Conservation (phyloP, 495 filamentous ascomycete genomes). For the Lichina pygmaea region DNA sequence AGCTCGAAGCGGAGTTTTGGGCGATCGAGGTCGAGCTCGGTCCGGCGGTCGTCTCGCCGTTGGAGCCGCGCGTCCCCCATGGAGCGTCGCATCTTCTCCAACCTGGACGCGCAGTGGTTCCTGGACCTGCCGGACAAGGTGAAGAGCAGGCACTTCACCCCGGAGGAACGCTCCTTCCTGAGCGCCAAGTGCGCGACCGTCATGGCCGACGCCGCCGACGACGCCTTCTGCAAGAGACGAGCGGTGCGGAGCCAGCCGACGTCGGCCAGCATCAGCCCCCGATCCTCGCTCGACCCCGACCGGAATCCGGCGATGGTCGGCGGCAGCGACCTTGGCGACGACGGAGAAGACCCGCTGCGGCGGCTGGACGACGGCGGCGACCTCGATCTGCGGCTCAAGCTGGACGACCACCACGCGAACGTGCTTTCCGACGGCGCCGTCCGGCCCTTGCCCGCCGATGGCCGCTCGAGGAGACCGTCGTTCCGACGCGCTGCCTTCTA, state of each 20-base stretch:
- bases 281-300: conserved; percentile 2
- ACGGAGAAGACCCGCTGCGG: conserved; percentile 34
- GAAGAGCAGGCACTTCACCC: conserved; percentile 38
- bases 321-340: conserved; percentile 4
- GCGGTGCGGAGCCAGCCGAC: conserved; percentile 9
- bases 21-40: conserved; percentile 6
- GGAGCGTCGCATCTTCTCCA: conserved; percentile 5
- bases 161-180: conserved; percentile 42
- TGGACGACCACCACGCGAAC: conserved; percentile 21
- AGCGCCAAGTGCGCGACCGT: conserved; percentile 27
- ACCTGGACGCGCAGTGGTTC: conserved; percentile 45
- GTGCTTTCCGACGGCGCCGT: conserved; percentile 5
- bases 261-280: conserved; percentile 5
- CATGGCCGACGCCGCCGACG: conserved; percentile 45
- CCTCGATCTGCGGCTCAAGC: conserved; percentile 23
- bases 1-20: too few species aligned
- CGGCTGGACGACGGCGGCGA: conserved; percentile 63
- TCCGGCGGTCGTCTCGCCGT: conserved; percentile 6
- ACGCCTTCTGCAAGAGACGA: conserved; percentile 23
- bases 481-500: conserved; percentile 23
- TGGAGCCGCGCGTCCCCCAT: conserved; percentile 13
- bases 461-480: conserved; percentile 11
- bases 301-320: conserved; percentile 1
- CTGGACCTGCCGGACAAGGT: conserved; percentile 43
- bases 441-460: neutral